These are phyloP conservation scores for Adenanthera pavonina DNA, from an alignment of 306 rosid genomes.

Conservation along the genomic window DNA sequence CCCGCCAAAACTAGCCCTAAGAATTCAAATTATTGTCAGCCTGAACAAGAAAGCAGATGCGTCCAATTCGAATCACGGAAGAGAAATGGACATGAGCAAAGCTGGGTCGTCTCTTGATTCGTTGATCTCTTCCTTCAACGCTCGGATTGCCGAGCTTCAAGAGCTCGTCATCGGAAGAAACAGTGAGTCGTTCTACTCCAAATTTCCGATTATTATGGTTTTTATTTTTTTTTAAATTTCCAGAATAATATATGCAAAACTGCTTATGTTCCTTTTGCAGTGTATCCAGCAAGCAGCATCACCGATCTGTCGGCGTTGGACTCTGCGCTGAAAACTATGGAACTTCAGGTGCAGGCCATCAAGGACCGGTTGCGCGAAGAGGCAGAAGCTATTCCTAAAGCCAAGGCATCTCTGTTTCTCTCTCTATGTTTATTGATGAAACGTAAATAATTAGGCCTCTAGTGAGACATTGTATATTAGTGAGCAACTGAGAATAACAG, in stretches of 20 bases:
- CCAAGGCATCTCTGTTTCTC: constrained; percentile 53
- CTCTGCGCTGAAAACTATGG: constrained; percentile 72
- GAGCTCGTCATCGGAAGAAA: constrained; percentile 88
- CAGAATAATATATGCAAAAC: background rate
- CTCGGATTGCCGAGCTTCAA: constrained; percentile 81
- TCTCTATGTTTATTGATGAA: background rate
- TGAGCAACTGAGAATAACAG: background rate
- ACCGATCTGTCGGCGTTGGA: constrained; percentile 80
- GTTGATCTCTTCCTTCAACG: constrained; percentile 66
- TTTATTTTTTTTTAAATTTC: background rate
- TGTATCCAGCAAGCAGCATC: constrained; percentile 81
- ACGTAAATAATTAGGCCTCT: background rate
- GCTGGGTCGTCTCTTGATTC: constrained; percentile 71
- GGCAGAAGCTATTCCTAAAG: constrained; percentile 83
- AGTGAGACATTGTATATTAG: background rate
- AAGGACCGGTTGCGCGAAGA: constrained; percentile 84
- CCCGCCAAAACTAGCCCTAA: background rate
- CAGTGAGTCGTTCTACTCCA: constrained; percentile 49
- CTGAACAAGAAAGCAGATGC: background rate
- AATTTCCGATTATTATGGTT: background rate
- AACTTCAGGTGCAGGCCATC: constrained; percentile 85
- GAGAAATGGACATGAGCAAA: constrained; percentile 60
- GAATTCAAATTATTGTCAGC: background rate
- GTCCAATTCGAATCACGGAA: constrained; percentile 7
- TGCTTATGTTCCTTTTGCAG: constrained; percentile 38